These are phyloP conservation scores for Helotiales sp. DNA, from an alignment of 2,329 filamentous ascomycete species.

Conservation along the genomic window DNA sequence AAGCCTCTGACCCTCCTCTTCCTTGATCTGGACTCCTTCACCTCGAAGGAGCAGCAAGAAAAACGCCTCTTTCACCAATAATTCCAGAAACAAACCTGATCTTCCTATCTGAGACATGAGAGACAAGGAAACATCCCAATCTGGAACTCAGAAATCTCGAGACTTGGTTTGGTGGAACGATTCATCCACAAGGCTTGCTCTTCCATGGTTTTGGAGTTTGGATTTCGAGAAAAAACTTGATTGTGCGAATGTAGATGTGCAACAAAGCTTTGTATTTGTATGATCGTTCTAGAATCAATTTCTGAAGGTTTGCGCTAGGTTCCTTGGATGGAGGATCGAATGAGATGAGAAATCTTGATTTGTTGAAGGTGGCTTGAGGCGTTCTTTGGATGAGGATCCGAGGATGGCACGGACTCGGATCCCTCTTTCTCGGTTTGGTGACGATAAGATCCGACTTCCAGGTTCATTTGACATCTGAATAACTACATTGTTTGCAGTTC, in stretches of 20 bases:
- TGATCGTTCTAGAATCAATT: background rate
- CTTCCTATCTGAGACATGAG: background rate
- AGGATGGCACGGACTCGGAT: background rate
- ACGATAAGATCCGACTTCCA: background rate
- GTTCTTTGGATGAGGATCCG: background rate
- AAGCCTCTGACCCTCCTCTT: too few species aligned
- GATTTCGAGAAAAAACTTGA: conserved; percentile 19
- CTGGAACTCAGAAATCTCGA: too few species aligned
- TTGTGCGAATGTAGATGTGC: conserved; percentile 23
- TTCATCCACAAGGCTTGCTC: background rate
- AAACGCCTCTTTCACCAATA: background rate
- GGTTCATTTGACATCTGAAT: background rate
- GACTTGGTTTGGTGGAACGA: background rate
- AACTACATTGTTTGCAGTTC: background rate
- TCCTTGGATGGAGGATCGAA: background rate
- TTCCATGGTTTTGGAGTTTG: conserved; percentile 2
- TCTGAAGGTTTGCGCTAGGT: conserved; percentile 10
- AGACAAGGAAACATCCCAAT: background rate
- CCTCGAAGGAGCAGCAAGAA: too few species aligned
- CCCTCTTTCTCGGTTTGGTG: background rate
- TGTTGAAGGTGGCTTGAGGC: background rate
- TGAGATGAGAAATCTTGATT: background rate
- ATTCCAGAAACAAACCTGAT: background rate
- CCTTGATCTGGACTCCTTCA: too few species aligned
- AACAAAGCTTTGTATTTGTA: conserved; percentile 12